Evolutionary conservation across 2,329 filamentous ascomycete species (phyloP).

Genomic region (Amylocarpus encephaloides): DNA sequence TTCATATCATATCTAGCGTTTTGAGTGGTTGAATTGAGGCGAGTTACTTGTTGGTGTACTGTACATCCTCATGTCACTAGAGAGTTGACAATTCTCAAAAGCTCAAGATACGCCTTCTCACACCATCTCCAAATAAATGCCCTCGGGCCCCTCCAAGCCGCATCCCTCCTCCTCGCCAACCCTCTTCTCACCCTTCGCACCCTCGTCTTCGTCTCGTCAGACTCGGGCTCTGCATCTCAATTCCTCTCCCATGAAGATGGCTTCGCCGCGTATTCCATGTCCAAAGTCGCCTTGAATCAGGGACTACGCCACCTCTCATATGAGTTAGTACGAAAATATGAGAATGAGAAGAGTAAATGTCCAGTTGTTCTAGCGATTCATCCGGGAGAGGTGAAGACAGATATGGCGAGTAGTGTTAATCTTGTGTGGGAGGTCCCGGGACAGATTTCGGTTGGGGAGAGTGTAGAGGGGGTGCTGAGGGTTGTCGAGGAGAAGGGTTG

Average conservation of each 20-base stretch:
- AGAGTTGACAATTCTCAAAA: constrained; percentile 19
- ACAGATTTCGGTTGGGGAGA: constrained; percentile 6
- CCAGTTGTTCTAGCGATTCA: constrained; percentile 49
- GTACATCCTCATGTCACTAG: too few species aligned
- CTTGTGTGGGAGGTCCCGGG: constrained; percentile 8
- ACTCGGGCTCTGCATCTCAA: constrained; percentile 44
- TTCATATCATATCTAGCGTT: background rate
- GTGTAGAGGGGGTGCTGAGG: constrained; percentile 14
- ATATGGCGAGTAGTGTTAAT: constrained; percentile 17
- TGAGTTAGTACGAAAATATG: constrained; percentile 39
- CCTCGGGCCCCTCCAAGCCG: constrained; percentile 51
- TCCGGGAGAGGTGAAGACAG: constrained; percentile 45
- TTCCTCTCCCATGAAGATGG: constrained; percentile 51
- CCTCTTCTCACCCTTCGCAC: constrained; percentile 27
- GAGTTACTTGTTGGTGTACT: too few species aligned
- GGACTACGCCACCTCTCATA: constrained; percentile 49
- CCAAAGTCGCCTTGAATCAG: constrained; percentile 52
- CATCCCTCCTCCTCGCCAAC: constrained; percentile 43
- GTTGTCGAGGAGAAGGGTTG: constrained; percentile 16
- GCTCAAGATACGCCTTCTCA: constrained; percentile 46
- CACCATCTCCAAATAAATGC: constrained; percentile 52
- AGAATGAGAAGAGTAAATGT: background rate
- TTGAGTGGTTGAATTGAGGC: background rate
- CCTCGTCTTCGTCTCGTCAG: constrained; percentile 50
- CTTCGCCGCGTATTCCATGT: constrained; percentile 51